Percentiles rank a stretch among this genome's conserved stretches.
phyloP scores from a whole-genome alignment of 2,329 filamentous ascomycete species.

The Epichloe gansuensis region DNA sequence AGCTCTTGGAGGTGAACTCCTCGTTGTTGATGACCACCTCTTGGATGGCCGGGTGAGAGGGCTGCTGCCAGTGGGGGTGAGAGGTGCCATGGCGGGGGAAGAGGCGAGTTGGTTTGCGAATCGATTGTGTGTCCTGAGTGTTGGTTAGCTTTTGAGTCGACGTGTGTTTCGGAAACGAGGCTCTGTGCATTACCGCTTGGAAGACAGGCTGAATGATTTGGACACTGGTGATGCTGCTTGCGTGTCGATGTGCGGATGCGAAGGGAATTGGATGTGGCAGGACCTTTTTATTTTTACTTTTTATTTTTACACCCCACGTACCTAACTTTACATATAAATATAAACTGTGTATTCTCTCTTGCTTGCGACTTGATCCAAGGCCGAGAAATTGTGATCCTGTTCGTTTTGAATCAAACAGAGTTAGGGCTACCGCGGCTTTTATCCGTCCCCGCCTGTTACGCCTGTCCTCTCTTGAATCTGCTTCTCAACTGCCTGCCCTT shows the following conservation, averaged over 20 bases:
- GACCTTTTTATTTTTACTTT: neutral
- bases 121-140: neutral
- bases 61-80: slow-evolving; percentile 46
- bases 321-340: neutral
- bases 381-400: neutral
- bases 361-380: too few species aligned
- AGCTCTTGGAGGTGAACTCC: slow-evolving; percentile 47
- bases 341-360: neutral
- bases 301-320: neutral
- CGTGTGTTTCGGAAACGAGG: too few species aligned
- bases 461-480: neutral
- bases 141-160: too few species aligned
- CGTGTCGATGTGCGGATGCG: neutral
- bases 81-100: slow-evolving; percentile 34
- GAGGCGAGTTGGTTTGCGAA: neutral
- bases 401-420: neutral
- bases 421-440: slow-evolving; percentile 2
- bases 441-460: neutral
- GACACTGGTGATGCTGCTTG: neutral
- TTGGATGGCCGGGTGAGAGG: slow-evolving; percentile 47
- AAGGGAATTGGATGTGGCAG: neutral
- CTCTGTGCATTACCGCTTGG: too few species aligned
- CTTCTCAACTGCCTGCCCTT: neutral
- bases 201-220: neutral
- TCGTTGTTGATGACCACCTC: slow-evolving; percentile 41